These are phyloP conservation scores for Selaginella tamariscina DNA, from an alignment of 75 land plant genomes.

Conservation along the genomic window DNA sequence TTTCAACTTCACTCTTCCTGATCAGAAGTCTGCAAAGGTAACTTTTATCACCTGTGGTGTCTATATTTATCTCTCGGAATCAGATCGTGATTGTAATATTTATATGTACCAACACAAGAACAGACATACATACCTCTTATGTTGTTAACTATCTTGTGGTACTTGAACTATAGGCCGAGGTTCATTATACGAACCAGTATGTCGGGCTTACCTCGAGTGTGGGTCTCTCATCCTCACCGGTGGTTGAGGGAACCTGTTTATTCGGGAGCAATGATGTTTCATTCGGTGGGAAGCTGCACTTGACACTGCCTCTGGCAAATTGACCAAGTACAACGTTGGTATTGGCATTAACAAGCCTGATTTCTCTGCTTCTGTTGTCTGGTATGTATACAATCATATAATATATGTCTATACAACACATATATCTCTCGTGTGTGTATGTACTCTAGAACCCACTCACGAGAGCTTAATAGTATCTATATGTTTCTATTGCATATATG, in stretches of 20 bases:
- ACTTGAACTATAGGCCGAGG: constrained; percentile 46
- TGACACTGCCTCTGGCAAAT: constrained; percentile 44
- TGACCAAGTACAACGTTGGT: constrained; percentile 52
- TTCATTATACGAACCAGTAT: constrained; percentile 43
- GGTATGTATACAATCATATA: constrained; percentile 14
- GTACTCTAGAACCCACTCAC: no score
- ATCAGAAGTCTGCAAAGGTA: constrained; percentile 87
- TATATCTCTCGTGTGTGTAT: no score
- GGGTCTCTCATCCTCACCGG: constrained; percentile 42
- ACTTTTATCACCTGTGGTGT: no score
- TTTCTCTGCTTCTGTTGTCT: constrained; percentile 33
- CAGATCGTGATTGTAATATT: no score
- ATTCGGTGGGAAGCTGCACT: constrained; percentile 50
- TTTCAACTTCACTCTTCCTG: constrained; percentile 52
- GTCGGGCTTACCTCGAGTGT: constrained; percentile 44
- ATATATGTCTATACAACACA: no score
- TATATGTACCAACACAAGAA: no score
- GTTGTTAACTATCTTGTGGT: no score
- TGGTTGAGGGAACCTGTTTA: constrained; percentile 39
- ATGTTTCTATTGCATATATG: not conserved
- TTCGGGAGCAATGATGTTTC: constrained; percentile 33
- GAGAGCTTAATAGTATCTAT: no score
- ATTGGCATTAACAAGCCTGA: constrained; percentile 39
- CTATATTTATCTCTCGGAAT: no score
- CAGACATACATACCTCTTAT: no score